Base-by-base conservation (phyloP, 441 rosid genomes). In the Populus hybrid region DNA sequence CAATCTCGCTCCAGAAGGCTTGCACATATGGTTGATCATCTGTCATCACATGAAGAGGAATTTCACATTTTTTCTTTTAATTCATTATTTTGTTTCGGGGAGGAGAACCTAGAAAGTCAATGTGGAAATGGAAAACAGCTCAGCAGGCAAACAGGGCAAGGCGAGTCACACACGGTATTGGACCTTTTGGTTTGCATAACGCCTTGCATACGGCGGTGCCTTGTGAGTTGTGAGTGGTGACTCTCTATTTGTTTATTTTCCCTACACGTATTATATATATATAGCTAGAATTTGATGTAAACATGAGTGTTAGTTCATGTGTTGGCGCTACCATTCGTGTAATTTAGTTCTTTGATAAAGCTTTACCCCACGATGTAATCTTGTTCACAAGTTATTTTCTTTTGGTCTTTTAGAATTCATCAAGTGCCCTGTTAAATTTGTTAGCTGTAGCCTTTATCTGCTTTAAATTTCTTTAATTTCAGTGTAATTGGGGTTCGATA, bases 1-100 rank as follows among this genome's bases (percentile, higher is more conserved):
- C 90, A 57, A 87, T 94, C 68, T 82, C 86, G 1, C 91, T 95
- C 80, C 85, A 87, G 83, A 85, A 93, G 3, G 85, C 92, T 46
- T 95, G 99, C 90, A 87, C 91, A 36, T 91, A 85, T 78, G 87
- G 87, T 69, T 82, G 84, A 88, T 70, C 18, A 34, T 6, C 7
- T 35, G 10, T 18, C 42, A 23, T 3, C 4, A 24, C 30, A 10
- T 7, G 35, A 57, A 8, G n/a, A 67, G 38, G 28, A 24, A 78
- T 66, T 75, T 73, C 28, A 16, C 16, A 1, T 24, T 32, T 42
- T 2, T 11, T 14, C 18, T 57, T 42, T 75, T 24, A 69, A 35
- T 70, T 3, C 14, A 5, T 79, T 70, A 12, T 42, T 75, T 61
- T 76, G 66, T 35, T 74, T 73, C 72, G 74, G 70, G 67, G 70